Evolutionary conservation across 805 yeast species (phyloP).

Genomic region (Candida qinlingensis): DNA sequence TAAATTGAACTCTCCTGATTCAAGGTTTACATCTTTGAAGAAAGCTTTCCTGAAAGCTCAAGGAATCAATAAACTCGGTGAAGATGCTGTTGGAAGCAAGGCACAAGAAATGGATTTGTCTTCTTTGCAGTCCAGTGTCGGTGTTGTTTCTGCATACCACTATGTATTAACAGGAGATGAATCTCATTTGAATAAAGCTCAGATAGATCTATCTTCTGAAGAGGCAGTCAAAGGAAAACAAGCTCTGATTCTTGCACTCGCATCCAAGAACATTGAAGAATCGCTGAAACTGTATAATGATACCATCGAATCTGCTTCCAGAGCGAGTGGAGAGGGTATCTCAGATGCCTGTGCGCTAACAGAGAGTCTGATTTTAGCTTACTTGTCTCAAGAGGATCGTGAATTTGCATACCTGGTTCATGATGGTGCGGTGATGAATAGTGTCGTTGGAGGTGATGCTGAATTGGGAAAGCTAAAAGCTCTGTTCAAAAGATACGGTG

Average conservation of each 20-base stretch:
- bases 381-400: constrained; percentile 41
- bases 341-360: constrained; percentile 41
- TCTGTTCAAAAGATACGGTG: constrained; percentile 45
- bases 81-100: no score
- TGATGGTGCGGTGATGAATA: constrained; percentile 40
- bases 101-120: background rate
- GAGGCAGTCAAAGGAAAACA: constrained; percentile 28
- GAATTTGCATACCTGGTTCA: constrained; percentile 48
- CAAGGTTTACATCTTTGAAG: background rate
- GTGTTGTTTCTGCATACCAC: constrained; percentile 4
- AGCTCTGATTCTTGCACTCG: constrained; percentile 36
- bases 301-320: constrained; percentile 35
- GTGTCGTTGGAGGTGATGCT: constrained; percentile 32
- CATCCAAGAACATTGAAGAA: constrained; percentile 34
- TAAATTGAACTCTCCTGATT: background rate
- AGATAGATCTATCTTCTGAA: background rate
- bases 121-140: background rate
- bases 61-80: background rate
- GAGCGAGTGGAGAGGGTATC: constrained; percentile 27
- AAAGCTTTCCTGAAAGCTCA: background rate
- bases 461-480: constrained; percentile 38
- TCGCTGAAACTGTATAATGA: constrained; percentile 42
- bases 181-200: background rate
- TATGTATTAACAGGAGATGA: background rate
- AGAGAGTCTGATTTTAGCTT: constrained; percentile 41